Evolutionary conservation across 2,329 filamentous ascomycete genomes (phyloP).

Genomic region (Aplosporella prunicola): DNA sequence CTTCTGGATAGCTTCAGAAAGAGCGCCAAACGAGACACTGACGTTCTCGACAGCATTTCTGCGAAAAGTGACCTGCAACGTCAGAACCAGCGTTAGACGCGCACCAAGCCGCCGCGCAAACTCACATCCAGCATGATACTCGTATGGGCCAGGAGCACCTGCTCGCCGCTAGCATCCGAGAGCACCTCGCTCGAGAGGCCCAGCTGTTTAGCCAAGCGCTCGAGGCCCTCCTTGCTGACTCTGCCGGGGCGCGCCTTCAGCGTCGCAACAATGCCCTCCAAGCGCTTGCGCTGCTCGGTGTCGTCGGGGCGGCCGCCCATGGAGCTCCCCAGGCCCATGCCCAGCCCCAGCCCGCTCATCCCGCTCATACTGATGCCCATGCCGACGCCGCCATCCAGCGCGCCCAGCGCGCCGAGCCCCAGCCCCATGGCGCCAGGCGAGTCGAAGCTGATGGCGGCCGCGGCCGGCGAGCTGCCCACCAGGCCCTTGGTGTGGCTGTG

Average conservation of each 20-base stretch:
- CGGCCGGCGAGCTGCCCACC: slow-evolving; percentile 16
- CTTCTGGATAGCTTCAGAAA: slow-evolving; percentile 6
- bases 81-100: neutral
- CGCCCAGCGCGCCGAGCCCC: slow-evolving; percentile 32
- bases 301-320: slow-evolving; percentile 38
- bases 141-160: slow-evolving; percentile 27
- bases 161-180: slow-evolving; percentile 15
- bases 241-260: slow-evolving; percentile 59
- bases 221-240: slow-evolving; percentile 66
- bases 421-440: slow-evolving; percentile 23
- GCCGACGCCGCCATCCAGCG: slow-evolving; percentile 30
- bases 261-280: slow-evolving; percentile 53
- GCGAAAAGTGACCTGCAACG: neutral
- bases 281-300: slow-evolving; percentile 43
- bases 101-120: neutral
- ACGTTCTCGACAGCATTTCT: slow-evolving; percentile 4
- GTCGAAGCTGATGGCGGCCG: slow-evolving; percentile 30
- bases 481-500: slow-evolving; percentile 8
- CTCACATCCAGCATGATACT: slow-evolving; percentile 25
- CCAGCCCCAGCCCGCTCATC: slow-evolving; percentile 29
- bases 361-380: slow-evolving; percentile 34
- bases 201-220: slow-evolving; percentile 56
- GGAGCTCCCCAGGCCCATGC: slow-evolving; percentile 21
- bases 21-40: slow-evolving; percentile 14
- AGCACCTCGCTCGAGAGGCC: slow-evolving; percentile 44